phyloP scores from a whole-genome alignment of 306 rosid species.

The Rosa lucieae region DNA sequence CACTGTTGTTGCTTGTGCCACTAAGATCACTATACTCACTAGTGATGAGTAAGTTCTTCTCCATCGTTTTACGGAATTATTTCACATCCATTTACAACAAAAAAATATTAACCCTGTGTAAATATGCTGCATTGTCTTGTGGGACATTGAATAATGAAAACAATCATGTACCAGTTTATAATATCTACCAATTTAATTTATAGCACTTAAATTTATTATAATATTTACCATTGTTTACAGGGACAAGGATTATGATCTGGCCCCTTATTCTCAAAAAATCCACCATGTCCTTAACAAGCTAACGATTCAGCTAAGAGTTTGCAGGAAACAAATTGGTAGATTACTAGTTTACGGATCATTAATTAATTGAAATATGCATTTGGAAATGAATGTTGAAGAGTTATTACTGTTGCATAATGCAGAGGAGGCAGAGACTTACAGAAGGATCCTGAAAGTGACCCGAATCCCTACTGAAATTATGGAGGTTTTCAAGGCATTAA shows the following conservation, averaged over 20 bases:
- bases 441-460: conserved; percentile 8
- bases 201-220: neutral
- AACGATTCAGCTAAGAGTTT: conserved; percentile 27
- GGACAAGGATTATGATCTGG: conserved; percentile 39
- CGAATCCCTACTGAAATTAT: conserved; percentile 34
- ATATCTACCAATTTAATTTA: neutral
- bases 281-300: conserved; percentile 40
- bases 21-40: conserved; percentile 46
- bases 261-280: conserved; percentile 50
- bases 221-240: conserved; percentile 17
- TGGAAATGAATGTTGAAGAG: neutral
- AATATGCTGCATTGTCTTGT: too few relatives aligned
- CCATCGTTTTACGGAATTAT: neutral
- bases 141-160: neutral
- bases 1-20: conserved; percentile 43
- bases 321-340: conserved; percentile 40
- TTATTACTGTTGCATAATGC: neutral
- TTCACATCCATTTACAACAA: too few relatives aligned
- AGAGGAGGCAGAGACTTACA: conserved; percentile 17
- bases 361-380: neutral
- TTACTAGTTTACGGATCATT: neutral
- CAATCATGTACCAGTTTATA: too few relatives aligned
- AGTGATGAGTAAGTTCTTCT: conserved; percentile 37
- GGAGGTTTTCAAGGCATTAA: conserved; percentile 30
- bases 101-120: too few relatives aligned